Conservation (phyloP, 2,329 filamentous ascomycete species). For the Fusarium sp. region DNA sequence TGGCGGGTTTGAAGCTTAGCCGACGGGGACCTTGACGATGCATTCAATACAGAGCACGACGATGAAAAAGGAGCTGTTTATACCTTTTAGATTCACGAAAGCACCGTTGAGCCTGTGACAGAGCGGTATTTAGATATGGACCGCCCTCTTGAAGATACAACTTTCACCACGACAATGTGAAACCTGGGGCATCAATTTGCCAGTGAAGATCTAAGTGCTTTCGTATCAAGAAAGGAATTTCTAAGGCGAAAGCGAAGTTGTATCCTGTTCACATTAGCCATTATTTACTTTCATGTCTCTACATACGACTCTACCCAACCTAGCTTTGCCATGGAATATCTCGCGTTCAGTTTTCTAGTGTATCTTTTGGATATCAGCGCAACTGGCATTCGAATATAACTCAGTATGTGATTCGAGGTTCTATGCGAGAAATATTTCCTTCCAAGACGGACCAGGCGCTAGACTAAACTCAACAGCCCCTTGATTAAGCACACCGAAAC, state of each 20-base stretch:
- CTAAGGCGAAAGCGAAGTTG: background rate
- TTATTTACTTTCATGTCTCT: background rate
- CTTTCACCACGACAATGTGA: background rate
- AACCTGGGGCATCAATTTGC: background rate
- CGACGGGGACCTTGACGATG: background rate
- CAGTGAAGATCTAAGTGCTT: background rate
- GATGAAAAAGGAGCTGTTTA: background rate
- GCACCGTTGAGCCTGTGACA: background rate
- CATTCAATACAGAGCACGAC: background rate
- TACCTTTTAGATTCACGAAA: background rate
- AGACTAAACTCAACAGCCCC: background rate
- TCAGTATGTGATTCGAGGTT: rapidly evolving
- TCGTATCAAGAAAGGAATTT: background rate
- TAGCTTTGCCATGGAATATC: background rate
- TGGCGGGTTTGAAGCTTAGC: background rate
- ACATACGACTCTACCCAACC: background rate
- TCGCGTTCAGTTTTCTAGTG: too few relatives aligned
- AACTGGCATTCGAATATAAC: rapidly evolving
- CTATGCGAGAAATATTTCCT: background rate
- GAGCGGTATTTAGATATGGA: background rate
- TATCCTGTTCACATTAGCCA: rapidly evolving
- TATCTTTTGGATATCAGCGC: rapidly evolving
- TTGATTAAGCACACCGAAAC: background rate
- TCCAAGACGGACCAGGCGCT: background rate
- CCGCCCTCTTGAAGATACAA: background rate